Evolutionary conservation across 805 yeast genomes (phyloP), one percentile per base, ranked within the genome.

Genomic region (Scheffersomyces amazonensis): DNA sequence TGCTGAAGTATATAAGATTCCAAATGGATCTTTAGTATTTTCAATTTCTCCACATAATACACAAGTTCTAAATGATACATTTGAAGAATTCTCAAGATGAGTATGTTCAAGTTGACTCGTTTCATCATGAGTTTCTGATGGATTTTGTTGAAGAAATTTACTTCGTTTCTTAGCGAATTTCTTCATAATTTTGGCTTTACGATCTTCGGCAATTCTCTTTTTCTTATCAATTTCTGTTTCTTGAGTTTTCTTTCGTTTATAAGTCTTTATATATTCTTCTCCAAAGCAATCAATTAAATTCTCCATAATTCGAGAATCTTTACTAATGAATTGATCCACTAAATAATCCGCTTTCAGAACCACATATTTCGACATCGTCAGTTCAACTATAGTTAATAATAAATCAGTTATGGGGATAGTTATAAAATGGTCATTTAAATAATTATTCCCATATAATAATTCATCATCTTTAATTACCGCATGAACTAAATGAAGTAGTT

Each of bases 401-500:
- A 76, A 59, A 42, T 76, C 77, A 50, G 81, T 65, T 23, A 80
- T 66, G 4, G 87, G 85, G 32, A 78, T 75, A 17, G 64, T 61
- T n/a, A 76, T 56, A 43, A 75, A 80, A 2, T 61, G 49, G n/a
- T 70, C 71, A 22, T 71, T 66, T 17, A 73, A 46, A 31, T 71
- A 62, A 1, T 52, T 39, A 8, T 53, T 40, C 1, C 79, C 82
- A 44, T 67, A 56, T 2, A 64, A 45, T 19, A 47, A 32, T 42
- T 73, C 80, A 37, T 71, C 72, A 50, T 80, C 83, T 20, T 64
- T 50, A 15, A 84, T 51, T 6, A 81, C 65, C 5, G 86, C 90
- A 61, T 85, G 88, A 2, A 83, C 46, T 35, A 86, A 65, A 54
- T 85, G 93, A 27, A 86, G 65, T n/a, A 81, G 50, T 31, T 77